Evolutionary conservation across 495 filamentous ascomycete species (phyloP).

Genomic region (Geoglossum glabrum): DNA sequence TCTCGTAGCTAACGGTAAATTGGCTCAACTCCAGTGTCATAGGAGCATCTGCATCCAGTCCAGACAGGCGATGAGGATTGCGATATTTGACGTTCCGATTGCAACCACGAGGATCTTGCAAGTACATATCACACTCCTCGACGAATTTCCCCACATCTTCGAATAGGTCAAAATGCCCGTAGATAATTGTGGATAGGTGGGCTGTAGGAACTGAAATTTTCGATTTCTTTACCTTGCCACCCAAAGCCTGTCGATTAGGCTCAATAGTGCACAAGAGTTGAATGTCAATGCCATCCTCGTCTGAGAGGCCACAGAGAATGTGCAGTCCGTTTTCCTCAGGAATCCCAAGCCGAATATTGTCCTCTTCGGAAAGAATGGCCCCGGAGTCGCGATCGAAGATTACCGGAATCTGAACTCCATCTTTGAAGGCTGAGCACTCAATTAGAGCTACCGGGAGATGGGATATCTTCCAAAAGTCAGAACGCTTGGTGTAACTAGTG

Average conservation of each 20-base stretch:
- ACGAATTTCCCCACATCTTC: constrained; percentile 19
- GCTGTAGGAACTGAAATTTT: neutral
- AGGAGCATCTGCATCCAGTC: constrained; percentile 7
- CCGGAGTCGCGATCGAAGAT: neutral
- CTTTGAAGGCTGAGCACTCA: neutral
- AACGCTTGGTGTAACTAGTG: neutral
- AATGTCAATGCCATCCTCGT: neutral
- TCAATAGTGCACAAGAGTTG: neutral
- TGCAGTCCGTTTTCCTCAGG: neutral
- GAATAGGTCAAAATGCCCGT: constrained; percentile 13
- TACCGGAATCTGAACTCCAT: neutral
- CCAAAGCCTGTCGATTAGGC: neutral
- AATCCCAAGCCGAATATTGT: neutral
- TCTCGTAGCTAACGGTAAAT: neutral
- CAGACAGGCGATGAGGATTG: constrained; percentile 26
- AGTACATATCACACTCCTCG: constrained; percentile 14
- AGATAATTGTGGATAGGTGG: constrained; percentile 9
- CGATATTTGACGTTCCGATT: constrained; percentile 18
- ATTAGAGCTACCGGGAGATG: neutral
- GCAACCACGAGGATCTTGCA: constrained; percentile 22
- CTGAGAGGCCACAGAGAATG: neutral
- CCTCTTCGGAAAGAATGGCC: neutral
- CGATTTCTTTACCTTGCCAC: neutral
- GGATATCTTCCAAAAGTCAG: neutral
- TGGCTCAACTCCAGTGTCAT: constrained; percentile 4